Evolutionary conservation across 2,329 filamentous ascomycete genomes (phyloP), one percentile per base, ranked within the genome.

Genomic region (Ciborinia camelliae): DNA sequence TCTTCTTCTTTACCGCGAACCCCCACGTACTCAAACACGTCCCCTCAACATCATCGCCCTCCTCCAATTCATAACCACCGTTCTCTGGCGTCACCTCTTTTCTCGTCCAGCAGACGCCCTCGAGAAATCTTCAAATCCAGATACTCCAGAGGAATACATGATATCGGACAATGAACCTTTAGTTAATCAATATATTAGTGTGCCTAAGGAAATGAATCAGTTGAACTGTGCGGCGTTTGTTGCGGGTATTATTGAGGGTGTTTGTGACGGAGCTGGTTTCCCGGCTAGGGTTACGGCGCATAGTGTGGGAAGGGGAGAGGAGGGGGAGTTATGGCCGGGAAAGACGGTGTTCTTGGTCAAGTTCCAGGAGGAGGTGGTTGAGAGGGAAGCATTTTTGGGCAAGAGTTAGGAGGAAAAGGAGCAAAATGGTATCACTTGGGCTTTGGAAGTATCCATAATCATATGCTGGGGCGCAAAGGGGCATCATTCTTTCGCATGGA

Each of bases 131-230:
- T 87, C 87, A 62, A 89, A 91, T 73, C 88, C 90, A 10, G 86
- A 88, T 62, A 94, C 92, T 61, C 89, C 91, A 10, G 92, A 95
- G 72, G 94, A 98, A 81, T 99, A 98, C 82, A 98, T 99, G 94
- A 95, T 99, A 73, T 91, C 93, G 73, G 95, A 99, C 79, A 98
- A 99, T 79, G 95, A 98, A 76, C 95, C 95, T 28, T 83, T 98
- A 59, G 94, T 98, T 47, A 98, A 97, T 78, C 89, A 90, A 68
- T 98, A 95, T 79, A 90, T 99, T 75, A 92, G 88, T 72, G 90
- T 98, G 62, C 95, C 95, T 20, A 90, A 90, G 74, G 95, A 99
- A 79, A 96, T 99, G 91, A 92, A 86, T 78, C 91, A 95, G 84
- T 83, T 99, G 74, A 98, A 97, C 77, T 97, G 94, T 78, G 95